Evolutionary conservation across 768 basidiomycete species (phyloP).

Genomic region (Paxillus ammoniavirescens): DNA sequence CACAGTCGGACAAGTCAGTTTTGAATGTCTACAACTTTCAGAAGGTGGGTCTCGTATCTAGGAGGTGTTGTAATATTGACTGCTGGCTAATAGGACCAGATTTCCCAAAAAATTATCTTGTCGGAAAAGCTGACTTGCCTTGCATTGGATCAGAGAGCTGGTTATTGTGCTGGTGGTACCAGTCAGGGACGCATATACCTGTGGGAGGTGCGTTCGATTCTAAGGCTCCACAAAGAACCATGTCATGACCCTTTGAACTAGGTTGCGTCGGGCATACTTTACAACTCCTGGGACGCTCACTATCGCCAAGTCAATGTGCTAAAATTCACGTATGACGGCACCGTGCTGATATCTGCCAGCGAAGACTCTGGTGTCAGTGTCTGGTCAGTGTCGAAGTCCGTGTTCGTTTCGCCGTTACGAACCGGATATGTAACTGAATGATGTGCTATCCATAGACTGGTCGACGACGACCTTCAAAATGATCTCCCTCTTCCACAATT

Average conservation of each 20-base stretch:
- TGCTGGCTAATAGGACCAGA: constrained; percentile 68
- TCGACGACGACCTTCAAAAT: constrained; percentile 72
- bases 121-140: constrained; percentile 89
- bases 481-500: constrained; percentile 77
- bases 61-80: not conserved
- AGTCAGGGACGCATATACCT: constrained; percentile 86
- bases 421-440: constrained; percentile 10
- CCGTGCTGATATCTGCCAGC: constrained; percentile 78
- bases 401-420: constrained; percentile 17
- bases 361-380: constrained; percentile 89
- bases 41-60: constrained; percentile 53
- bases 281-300: constrained; percentile 92
- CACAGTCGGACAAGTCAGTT: constrained; percentile 86
- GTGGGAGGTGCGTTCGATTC: constrained; percentile 77
- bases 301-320: constrained; percentile 86
- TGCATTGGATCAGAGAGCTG: constrained; percentile 67
- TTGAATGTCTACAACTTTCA: constrained; percentile 92
- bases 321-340: constrained; percentile 80
- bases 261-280: constrained; percentile 92
- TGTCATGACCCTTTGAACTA: constrained; percentile 36
- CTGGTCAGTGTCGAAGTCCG: constrained; percentile 86
- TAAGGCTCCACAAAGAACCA: not conserved
- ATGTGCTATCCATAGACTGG: constrained; percentile 47
- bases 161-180: constrained; percentile 86
- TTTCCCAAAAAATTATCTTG: constrained; percentile 79